These are phyloP conservation scores for Pseudogymnoascus sp. DNA, from an alignment of 2,329 filamentous ascomycete species.

Conservation along the genomic window DNA sequence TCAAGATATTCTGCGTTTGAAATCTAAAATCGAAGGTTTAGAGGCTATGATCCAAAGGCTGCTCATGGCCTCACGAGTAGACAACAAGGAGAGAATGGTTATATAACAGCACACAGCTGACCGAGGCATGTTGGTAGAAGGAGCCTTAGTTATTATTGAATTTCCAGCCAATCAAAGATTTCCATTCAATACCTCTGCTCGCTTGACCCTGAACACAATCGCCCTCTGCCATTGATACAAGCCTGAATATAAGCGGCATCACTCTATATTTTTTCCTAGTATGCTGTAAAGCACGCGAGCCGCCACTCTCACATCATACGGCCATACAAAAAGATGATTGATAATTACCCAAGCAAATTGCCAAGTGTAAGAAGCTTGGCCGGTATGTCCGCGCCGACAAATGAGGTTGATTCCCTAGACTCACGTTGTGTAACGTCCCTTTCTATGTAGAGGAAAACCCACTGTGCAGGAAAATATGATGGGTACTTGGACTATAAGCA, in stretches of 20 bases:
- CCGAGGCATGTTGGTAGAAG: not conserved
- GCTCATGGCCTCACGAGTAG: not conserved
- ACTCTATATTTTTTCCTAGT: not conserved
- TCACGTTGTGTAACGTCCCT: no score
- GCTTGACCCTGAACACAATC: not conserved
- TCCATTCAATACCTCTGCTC: not conserved
- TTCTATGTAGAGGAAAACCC: no score
- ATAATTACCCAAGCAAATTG: no score
- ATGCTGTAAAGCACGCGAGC: not conserved
- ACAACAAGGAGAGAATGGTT: not conserved
- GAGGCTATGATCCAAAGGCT: conserved; percentile 15
- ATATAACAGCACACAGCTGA: not conserved
- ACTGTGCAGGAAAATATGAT: no score
- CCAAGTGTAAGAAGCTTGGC: no score
- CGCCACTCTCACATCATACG: no score
- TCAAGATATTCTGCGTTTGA: conserved; percentile 11
- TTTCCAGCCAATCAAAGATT: not conserved
- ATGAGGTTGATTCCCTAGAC: no score
- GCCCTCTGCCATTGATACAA: not conserved
- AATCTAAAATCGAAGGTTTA: conserved; percentile 14
- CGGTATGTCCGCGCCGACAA: no score
- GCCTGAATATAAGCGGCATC: not conserved
- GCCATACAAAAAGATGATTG: no score
- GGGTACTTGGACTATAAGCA: no score
- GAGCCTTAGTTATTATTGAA: not conserved